Base-by-base conservation (phyloP, 192 early-diverging fungal genomes). In the Rhizophagus clarus region DNA sequence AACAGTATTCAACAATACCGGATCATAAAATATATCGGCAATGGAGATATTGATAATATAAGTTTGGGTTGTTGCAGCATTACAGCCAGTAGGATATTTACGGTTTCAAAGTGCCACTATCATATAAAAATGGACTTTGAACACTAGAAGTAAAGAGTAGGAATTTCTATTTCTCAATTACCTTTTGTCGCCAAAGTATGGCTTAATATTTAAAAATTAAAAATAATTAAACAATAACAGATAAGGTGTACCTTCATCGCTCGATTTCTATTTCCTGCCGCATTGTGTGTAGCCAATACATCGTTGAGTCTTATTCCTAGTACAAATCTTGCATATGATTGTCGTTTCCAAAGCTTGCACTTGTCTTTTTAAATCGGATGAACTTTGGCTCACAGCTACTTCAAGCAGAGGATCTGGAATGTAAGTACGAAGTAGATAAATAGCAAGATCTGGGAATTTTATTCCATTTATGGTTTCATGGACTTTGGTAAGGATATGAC, bases 141-240 rank as follows among this genome's bases (percentile, higher is more conserved):
- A 28, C 60, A 62, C 63, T 10, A 37, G 2, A 37, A 37, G 34
- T 37, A 37, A 37, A 76, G 31, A 34, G 11, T n/a, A 22, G 60
- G 26, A 62, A 76, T 40, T n/a, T 76, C 40, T 76, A 2, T 14
- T 74, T 9, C 61, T 76, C 61, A 47, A 76, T 2, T 76, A 76
- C 74, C 60, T 61, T 76, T 76, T 76, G 74, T 31, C 74, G 74
- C 74, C 74, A 76, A 32, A 76, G 74, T 2, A 14, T 76, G 61
- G 74, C 74, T 61, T 76, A 76, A 76, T 76, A 76, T 76, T 62
- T 22, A 76, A 76, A 0, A 76, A 62, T 2, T 63, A 6, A 69
- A 37, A 3, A 69, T 40, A 69, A 76, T 76, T 22, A 63, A 24
- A 76, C 32, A 63, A n/a, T n/a, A n/a, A n/a, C n/a, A n/a, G n/a